Base-by-base conservation (phyloP, 2,329 filamentous ascomycete species). In the Juglanconis oblonga region DNA sequence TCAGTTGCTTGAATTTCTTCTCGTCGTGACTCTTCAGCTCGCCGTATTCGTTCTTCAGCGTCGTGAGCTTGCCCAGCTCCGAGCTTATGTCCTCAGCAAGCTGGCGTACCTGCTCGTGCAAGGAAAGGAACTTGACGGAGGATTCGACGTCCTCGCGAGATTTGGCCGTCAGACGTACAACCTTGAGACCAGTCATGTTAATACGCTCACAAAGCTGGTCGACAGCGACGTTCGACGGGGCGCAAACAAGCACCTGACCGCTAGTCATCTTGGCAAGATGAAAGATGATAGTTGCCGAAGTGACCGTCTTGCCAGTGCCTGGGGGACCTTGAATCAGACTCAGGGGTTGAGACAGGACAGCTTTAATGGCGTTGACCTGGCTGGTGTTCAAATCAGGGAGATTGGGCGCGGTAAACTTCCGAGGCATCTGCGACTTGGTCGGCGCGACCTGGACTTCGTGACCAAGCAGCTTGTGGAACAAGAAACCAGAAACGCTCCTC, bases 61-160 rank as follows among this genome's bases (percentile, higher is more conserved):
- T 91, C 55, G 92, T 92, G 57, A 98, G 86, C 74, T 97, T 98
- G 70, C 89, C 88, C 61, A 99, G 81, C 72, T 99, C 95, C 52
- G 91, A 88, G 70, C 98, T 98, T 74, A 90, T 96, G 72, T 98
- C 95, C 8, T 55, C 59, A 31, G 61, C 61, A 66, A 97, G 95
- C 87, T 97, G 91, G 72, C 92, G 92, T 47, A 99, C 95, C 76
- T 99, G 95, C 77, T 98, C 92, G 67, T 99, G 95, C 54, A 99
- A 82, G 40, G 95, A 95, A 45, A 99, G 81, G 76, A 97, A 98
- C 68, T 91, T 92, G 67, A 99, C 95, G 4, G 93, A 93, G n/a
- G 94, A 97, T 73, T 99, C 95, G 9, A 99, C 95, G 79, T 99
- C 95, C 74, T 99, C 95, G 63, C 95, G 90, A 54, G 95, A 99